Conservation (phyloP, 805 yeast species). For the Zygosaccharomyces bailii region DNA sequence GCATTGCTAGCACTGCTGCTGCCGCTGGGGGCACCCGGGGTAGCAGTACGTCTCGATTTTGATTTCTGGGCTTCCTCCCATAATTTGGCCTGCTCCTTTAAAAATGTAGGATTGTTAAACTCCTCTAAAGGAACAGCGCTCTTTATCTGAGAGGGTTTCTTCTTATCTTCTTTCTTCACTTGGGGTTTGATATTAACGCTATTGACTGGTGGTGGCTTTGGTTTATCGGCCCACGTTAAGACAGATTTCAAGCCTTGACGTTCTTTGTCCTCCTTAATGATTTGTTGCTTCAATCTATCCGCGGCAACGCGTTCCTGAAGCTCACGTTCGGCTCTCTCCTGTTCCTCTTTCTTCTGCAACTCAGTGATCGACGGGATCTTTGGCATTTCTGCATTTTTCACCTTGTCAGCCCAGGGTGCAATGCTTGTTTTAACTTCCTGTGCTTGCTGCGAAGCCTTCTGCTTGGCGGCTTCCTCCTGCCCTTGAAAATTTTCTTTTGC, state of each 20-base stretch:
- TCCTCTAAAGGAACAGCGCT: constrained; percentile 14
- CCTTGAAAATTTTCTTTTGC: not conserved
- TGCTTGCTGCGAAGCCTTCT: constrained; percentile 4
- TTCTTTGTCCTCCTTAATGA: constrained; percentile 23
- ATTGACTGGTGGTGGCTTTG: constrained; percentile 14
- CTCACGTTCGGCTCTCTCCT: constrained; percentile 21
- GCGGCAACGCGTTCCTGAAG: constrained; percentile 21
- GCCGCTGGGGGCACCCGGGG: constrained; percentile 29
- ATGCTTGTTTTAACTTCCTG: constrained; percentile 15
- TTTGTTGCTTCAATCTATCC: constrained; percentile 21
- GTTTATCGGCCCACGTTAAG: constrained; percentile 32
- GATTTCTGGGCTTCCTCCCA: constrained; percentile 64
- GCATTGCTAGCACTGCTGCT: constrained; percentile 13
- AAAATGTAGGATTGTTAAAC: constrained; percentile 27
- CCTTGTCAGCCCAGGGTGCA: constrained; percentile 34
- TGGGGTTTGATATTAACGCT: constrained; percentile 23
- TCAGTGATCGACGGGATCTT: constrained; percentile 25
- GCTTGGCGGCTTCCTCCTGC: not conserved
- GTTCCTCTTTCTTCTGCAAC: constrained; percentile 21
- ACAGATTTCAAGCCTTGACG: constrained; percentile 22
- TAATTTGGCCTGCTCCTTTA: constrained; percentile 33
- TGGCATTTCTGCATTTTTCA: constrained; percentile 18
- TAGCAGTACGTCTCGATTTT: constrained; percentile 61
- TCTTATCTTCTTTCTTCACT: constrained; percentile 10
- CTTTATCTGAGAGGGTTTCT: constrained; percentile 1